Evolutionary conservation across 225 moss, liverwort and hornwort genomes (phyloP).

Genomic region (Rhytidiadelphus loreus): DNA sequence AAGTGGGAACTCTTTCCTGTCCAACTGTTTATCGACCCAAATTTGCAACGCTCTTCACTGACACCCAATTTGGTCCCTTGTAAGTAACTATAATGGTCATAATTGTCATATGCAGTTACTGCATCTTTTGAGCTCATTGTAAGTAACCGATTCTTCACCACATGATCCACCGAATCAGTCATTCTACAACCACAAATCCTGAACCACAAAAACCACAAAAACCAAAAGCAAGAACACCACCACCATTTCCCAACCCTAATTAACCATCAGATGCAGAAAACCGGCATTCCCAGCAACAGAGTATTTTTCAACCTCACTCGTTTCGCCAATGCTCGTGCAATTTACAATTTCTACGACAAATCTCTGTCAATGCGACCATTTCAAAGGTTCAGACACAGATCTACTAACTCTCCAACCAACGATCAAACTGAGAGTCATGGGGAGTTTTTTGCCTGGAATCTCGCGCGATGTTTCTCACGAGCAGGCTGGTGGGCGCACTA

Average conservation of each 20-base stretch:
- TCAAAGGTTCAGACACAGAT: background rate
- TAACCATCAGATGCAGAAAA: background rate
- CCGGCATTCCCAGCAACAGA: background rate
- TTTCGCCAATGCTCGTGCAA: background rate
- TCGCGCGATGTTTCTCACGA: conserved; percentile 90
- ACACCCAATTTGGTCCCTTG: background rate
- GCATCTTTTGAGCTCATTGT: too few species aligned
- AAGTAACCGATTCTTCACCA: background rate
- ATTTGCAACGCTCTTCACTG: background rate
- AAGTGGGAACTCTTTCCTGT: background rate
- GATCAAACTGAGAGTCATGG: too few species aligned
- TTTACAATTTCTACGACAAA: background rate
- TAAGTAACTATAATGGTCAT: too few species aligned
- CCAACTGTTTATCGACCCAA: background rate
- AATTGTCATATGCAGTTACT: too few species aligned
- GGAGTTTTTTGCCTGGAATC: conserved; percentile 56
- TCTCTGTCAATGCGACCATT: background rate
- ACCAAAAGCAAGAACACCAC: background rate
- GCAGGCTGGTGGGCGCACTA: conserved; percentile 75
- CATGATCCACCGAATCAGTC: background rate
- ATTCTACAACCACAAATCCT: background rate
- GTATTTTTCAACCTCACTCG: background rate
- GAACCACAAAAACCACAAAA: background rate
- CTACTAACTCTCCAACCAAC: background rate
- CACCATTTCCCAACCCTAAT: background rate